These are phyloP conservation scores for Sparassis latifolia DNA, from an alignment of 1,284 basidiomycete genomes.

Conservation along the genomic window DNA sequence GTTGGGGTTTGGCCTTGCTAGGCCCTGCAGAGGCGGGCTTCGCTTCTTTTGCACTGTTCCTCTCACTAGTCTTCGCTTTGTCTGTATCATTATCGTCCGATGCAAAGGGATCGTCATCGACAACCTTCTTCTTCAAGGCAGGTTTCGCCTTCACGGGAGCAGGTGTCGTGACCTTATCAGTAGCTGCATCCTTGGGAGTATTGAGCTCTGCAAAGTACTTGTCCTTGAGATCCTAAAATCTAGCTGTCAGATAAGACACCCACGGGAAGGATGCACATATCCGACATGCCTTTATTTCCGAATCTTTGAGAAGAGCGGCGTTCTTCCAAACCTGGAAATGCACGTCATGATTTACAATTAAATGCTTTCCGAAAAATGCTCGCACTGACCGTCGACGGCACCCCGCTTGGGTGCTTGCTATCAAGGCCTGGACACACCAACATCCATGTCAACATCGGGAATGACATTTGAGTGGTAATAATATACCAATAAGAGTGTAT, in stretches of 20 bases:
- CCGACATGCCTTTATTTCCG: constrained; percentile 49
- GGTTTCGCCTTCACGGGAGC: constrained; percentile 28
- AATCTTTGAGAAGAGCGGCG: constrained; percentile 46
- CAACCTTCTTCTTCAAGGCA: constrained; percentile 39
- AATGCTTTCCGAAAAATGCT: neutral
- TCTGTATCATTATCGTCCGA: constrained; percentile 35
- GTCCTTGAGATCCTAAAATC: constrained; percentile 48
- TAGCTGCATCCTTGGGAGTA: constrained; percentile 23
- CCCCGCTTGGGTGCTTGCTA: constrained; percentile 67
- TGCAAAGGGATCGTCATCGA: constrained; percentile 37
- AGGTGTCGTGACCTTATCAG: constrained; percentile 10
- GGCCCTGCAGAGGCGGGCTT: neutral
- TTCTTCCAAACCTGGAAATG: constrained; percentile 57
- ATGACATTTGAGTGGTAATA: neutral
- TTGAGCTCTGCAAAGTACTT: constrained; percentile 42
- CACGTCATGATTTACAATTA: neutral
- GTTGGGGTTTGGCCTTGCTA: constrained; percentile 10
- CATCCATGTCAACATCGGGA: neutral
- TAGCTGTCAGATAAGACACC: neutral
- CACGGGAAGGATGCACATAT: neutral
- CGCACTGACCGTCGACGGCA: constrained; percentile 53
- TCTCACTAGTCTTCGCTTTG: neutral
- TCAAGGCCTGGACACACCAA: constrained; percentile 43
- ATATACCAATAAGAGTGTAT: constrained; percentile 53
- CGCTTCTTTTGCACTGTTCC: constrained; percentile 1